Evolutionary conservation across 306 rosid species (phyloP).

Genomic region (Malus asiatica): DNA sequence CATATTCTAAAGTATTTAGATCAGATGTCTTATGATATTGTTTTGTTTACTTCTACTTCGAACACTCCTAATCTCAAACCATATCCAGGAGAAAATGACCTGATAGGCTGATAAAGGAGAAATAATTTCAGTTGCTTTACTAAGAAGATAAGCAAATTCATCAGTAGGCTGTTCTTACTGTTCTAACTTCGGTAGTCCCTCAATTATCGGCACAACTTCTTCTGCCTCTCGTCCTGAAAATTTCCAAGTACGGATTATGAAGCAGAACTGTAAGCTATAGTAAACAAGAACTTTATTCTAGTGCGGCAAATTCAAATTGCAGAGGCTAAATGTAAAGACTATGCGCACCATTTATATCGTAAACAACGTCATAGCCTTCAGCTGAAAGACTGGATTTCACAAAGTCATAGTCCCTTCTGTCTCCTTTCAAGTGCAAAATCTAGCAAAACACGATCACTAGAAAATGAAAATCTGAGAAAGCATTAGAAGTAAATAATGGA

Average conservation of each 20-base stretch:
- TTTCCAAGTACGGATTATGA: slow-evolving; percentile 1
- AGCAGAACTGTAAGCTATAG: background rate
- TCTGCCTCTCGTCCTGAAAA: slow-evolving; percentile 85
- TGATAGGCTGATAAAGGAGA: background rate
- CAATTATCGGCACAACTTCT: slow-evolving; percentile 80
- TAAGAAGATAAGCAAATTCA: background rate
- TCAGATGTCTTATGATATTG: background rate
- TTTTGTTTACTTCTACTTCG: background rate
- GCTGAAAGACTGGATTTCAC: slow-evolving; percentile 88
- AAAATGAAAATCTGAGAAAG: background rate
- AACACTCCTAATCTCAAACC: background rate
- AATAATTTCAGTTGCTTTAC: background rate
- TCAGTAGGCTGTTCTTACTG: slow-evolving; percentile 47
- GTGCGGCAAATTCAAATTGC: background rate
- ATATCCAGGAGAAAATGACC: background rate
- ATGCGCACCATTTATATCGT: slow-evolving; percentile 78
- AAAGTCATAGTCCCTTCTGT: slow-evolving; percentile 77
- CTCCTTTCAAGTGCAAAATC: slow-evolving; percentile 94
- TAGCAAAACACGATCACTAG: slow-evolving; percentile 19
- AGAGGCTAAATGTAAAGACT: slow-evolving; percentile 2
- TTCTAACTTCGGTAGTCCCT: slow-evolving; percentile 80
- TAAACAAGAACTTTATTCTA: background rate
- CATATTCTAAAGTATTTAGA: background rate
- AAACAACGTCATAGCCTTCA: slow-evolving; percentile 82
- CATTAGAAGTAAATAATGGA: background rate